phyloP scores from a whole-genome alignment of 306 rosid genomes.

The Vicia villosa region DNA sequence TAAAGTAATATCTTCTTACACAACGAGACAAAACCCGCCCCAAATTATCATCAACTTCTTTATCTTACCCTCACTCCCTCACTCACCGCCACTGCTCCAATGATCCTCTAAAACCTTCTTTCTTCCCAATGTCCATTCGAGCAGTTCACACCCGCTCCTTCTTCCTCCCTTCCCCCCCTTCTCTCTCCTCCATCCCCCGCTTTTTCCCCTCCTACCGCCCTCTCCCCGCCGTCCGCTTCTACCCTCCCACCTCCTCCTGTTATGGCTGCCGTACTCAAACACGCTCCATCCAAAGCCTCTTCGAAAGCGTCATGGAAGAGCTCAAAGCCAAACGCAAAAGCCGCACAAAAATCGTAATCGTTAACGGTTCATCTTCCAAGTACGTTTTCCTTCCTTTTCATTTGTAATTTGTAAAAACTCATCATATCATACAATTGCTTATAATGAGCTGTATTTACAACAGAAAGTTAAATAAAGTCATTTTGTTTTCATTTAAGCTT shows the following conservation, averaged over 20 bases:
- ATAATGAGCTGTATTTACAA: neutral
- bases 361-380: conserved; percentile 55
- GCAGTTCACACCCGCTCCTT: conserved; percentile 60
- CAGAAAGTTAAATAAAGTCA: neutral
- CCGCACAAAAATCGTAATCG: conserved; percentile 45
- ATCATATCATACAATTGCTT: neutral
- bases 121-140: conserved; percentile 61
- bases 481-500: neutral
- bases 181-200: conserved; percentile 55
- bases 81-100: neutral
- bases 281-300: conserved; percentile 59
- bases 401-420: neutral
- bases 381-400: conserved; percentile 22
- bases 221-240: conserved; percentile 31
- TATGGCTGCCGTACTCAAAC: conserved; percentile 44
- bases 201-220: conserved; percentile 34
- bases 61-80: neutral
- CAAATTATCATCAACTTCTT: neutral
- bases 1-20: too few species aligned
- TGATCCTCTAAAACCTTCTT: neutral
- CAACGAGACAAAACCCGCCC: neutral
- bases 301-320: conserved; percentile 70
- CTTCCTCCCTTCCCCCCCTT: conserved; percentile 57
- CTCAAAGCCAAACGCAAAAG: conserved; percentile 51
- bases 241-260: conserved; percentile 27